Percentiles rank a stretch among this genome's conserved stretches.
Conservation (phyloP, 176 grass and related monocot species). For the Canna indica region DNA sequence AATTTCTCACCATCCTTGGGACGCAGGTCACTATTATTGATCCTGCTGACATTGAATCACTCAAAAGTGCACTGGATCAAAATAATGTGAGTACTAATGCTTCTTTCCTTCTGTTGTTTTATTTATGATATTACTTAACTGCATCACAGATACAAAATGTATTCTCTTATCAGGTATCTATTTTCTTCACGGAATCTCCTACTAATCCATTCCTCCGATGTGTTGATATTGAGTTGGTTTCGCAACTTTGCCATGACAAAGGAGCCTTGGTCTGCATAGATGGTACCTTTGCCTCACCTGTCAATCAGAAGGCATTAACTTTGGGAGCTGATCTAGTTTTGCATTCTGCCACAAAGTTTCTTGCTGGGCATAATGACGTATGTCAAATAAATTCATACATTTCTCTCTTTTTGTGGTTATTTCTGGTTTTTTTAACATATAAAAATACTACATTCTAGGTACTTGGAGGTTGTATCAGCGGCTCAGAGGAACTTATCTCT, state of each 20-base stretch:
- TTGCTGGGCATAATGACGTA: conserved; percentile 94
- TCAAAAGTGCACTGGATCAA: conserved; percentile 9
- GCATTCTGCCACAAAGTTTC: conserved; percentile 95
- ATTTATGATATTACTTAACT: not conserved
- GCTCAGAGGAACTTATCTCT: conserved; percentile 36
- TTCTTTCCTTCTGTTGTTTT: not conserved
- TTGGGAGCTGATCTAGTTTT: conserved; percentile 89
- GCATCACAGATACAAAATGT: not conserved
- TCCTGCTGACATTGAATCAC: conserved; percentile 11
- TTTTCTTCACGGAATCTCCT: conserved; percentile 95
- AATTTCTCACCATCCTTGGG: not conserved
- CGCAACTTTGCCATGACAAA: conserved; percentile 82
- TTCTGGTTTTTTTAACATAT: not conserved
- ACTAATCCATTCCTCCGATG: conserved; percentile 98
- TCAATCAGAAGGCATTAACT: conserved; percentile 94
- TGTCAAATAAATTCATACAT: conserved; percentile 5
- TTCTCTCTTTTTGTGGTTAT: not conserved
- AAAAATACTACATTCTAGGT: conserved; percentile 24
- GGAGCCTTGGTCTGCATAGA: conserved; percentile 87
- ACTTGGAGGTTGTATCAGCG: conserved; percentile 66
- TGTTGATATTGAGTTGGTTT: conserved; percentile 81
- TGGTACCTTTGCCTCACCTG: conserved; percentile 93
- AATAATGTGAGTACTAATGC: conserved; percentile 7
- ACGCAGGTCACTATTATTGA: conserved; percentile 9
- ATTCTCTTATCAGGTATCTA: conserved; percentile 43